A percentile compares a stretch with the other conserved stretches of the same genome.
These are phyloP conservation scores for Geotrichum candidum DNA, from an alignment of 1,139 yeast species.

Conservation along the genomic window DNA sequence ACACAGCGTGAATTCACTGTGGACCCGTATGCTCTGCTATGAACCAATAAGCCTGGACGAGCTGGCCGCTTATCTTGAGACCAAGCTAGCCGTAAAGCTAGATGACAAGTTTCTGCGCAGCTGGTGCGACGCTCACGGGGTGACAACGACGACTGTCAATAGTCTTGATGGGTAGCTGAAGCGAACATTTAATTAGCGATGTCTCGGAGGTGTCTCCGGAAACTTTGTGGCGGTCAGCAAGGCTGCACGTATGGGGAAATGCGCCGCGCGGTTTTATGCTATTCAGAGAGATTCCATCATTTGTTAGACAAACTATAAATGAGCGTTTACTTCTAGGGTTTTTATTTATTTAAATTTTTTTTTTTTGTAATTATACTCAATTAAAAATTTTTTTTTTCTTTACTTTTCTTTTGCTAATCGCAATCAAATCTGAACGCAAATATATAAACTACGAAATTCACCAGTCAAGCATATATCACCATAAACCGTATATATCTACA, in stretches of 20 bases:
- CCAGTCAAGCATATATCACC: background rate
- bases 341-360: too few species aligned
- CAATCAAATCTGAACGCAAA: background rate
- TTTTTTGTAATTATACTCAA: too few species aligned
- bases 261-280: background rate
- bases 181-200: too few species aligned
- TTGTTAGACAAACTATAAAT: background rate
- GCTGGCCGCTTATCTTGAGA: slow-evolving; percentile 18
- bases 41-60: slow-evolving; percentile 21
- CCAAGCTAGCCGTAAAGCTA: slow-evolving; percentile 17
- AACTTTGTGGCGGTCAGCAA: background rate
- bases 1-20: slow-evolving; percentile 15
- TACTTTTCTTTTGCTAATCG: too few species aligned
- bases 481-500: background rate
- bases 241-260: background rate
- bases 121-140: slow-evolving; percentile 25
- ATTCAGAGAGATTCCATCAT: background rate
- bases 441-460: too few species aligned
- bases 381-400: too few species aligned
- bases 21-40: slow-evolving; percentile 22
- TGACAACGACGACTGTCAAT: slow-evolving; percentile 17
- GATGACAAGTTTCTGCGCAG: slow-evolving; percentile 19
- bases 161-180: background rate
- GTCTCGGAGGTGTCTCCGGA: background rate
- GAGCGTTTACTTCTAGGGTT: background rate